Conservation (phyloP, 768 basidiomycete species). For the Fomitopsis serialis region DNA sequence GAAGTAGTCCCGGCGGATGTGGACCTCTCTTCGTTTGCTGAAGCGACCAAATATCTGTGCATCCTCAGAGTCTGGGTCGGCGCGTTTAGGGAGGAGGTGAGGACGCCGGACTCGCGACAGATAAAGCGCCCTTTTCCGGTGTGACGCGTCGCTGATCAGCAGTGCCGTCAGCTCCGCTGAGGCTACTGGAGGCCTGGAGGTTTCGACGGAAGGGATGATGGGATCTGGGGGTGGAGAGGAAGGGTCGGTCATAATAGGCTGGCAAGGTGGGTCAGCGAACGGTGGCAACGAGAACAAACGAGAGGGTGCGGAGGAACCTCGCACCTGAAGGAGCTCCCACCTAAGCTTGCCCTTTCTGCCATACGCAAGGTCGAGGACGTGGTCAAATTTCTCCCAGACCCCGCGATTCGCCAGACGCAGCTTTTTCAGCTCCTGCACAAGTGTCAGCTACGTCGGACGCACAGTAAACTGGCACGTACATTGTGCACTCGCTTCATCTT, state of each 20-base stretch:
- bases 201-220: slow-evolving; percentile 47
- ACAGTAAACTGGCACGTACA: slow-evolving; percentile 27
- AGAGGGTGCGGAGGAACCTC: slow-evolving; percentile 14
- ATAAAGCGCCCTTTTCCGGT: slow-evolving; percentile 39
- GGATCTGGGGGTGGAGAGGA: slow-evolving; percentile 32
- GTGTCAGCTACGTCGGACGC: background rate
- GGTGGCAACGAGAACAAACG: background rate
- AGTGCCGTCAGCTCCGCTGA: slow-evolving; percentile 58
- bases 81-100: slow-evolving; percentile 50
- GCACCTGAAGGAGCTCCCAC: slow-evolving; percentile 64
- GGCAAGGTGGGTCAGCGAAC: slow-evolving; percentile 2
- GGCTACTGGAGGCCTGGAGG: slow-evolving; percentile 60
- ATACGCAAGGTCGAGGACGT: slow-evolving; percentile 65
- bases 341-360: slow-evolving; percentile 69
- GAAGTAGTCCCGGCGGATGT: slow-evolving; percentile 68
- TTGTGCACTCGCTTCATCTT: slow-evolving; percentile 48
- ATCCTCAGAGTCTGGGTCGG: slow-evolving; percentile 52
- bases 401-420: slow-evolving; percentile 53
- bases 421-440: slow-evolving; percentile 45
- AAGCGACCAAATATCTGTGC: slow-evolving; percentile 56
- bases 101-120: slow-evolving; percentile 40
- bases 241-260: slow-evolving; percentile 57
- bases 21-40: slow-evolving; percentile 70
- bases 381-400: slow-evolving; percentile 42
- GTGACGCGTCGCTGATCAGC: slow-evolving; percentile 47